phyloP scores from a whole-genome alignment of 805 yeast species.

The Candida verbasci region DNA sequence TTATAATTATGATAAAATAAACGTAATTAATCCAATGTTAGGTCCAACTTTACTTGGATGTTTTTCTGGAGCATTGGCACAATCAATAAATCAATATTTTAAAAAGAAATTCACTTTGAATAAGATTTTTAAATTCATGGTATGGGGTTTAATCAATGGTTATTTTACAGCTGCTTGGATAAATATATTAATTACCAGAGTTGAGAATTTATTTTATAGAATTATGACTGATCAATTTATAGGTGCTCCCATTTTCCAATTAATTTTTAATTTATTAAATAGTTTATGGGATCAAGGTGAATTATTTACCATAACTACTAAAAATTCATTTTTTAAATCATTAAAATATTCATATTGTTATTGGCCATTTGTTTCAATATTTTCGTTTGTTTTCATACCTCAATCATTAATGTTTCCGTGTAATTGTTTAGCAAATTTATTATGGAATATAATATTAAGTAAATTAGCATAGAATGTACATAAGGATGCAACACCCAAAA shows the following conservation, averaged over 20 bases:
- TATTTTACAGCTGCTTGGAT: conserved; percentile 53
- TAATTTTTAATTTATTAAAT: conserved; percentile 43
- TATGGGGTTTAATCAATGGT: conserved; percentile 64
- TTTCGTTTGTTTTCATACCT: conserved; percentile 47
- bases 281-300: conserved; percentile 54
- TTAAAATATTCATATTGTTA: conserved; percentile 49
- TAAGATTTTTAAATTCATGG: conserved; percentile 41
- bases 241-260: conserved; percentile 54
- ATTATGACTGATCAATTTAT: conserved; percentile 50
- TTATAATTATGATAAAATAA: conserved; percentile 23
- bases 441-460: conserved; percentile 54
- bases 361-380: conserved; percentile 56
- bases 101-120: conserved; percentile 28
- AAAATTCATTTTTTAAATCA: conserved; percentile 41
- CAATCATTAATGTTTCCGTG: conserved; percentile 51
- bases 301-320: conserved; percentile 24
- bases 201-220: conserved; percentile 34
- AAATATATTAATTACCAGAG: conserved; percentile 34
- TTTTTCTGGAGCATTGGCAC: conserved; percentile 39
- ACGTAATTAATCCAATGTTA: conserved; percentile 19
- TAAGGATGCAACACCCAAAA: too few relatives aligned
- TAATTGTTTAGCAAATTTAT: conserved; percentile 51
- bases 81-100: conserved; percentile 33
- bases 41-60: conserved; percentile 38
- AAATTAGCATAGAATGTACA: conserved; percentile 18